Percentiles rank a stretch among this genome's conserved stretches.
Evolutionary conservation across 169 alveolate species (phyloP).

Genomic region (Plasmodium relictum): DNA sequence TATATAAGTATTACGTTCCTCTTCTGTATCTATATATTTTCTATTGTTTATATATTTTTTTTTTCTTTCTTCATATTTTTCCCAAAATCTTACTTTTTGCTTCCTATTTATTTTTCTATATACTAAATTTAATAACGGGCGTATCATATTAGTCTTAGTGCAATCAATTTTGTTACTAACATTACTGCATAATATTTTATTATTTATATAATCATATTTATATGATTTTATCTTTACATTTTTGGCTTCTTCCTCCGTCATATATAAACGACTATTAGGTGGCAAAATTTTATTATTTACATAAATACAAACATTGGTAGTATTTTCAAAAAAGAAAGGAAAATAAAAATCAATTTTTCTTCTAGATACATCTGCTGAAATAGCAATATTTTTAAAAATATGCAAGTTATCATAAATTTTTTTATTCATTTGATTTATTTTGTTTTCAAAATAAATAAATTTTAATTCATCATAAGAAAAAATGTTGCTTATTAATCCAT

Average conservation of each 20-base stretch:
- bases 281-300: constrained; percentile 80
- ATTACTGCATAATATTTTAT: constrained; percentile 79
- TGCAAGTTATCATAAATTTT: constrained; percentile 54
- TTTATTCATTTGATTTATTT: constrained; percentile 57
- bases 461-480: constrained; percentile 79
- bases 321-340: constrained; percentile 83
- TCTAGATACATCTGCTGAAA: constrained; percentile 83
- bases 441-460: constrained; percentile 75
- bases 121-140: constrained; percentile 65
- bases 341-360: constrained; percentile 80
- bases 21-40: neutral
- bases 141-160: constrained; percentile 79
- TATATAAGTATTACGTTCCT: neutral
- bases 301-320: constrained; percentile 80
- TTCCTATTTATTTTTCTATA: constrained; percentile 63
- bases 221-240: constrained; percentile 76
- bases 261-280: constrained; percentile 81
- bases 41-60: constrained; percentile 2
- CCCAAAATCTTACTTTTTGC: constrained; percentile 72
- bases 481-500: constrained; percentile 78
- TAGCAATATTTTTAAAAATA: constrained; percentile 77
- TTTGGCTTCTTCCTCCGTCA: constrained; percentile 84
- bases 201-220: constrained; percentile 76
- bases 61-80: constrained; percentile 58
- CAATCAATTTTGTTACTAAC: constrained; percentile 81